Conservation (phyloP, 2,329 filamentous ascomycete genomes). For the Colletotrichum lentis region DNA sequence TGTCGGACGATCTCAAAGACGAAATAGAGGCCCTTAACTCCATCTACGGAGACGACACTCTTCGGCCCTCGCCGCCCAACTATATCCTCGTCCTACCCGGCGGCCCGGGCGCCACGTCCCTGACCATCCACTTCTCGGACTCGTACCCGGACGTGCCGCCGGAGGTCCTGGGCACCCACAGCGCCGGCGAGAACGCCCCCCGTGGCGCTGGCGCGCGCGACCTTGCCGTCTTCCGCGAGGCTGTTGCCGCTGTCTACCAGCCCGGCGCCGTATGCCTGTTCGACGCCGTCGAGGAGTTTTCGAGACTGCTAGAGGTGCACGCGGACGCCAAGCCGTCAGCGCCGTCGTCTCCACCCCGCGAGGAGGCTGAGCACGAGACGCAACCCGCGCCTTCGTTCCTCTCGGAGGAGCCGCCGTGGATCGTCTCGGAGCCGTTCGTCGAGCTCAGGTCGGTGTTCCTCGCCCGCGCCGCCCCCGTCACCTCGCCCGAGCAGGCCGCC, state of each 20-base stretch:
- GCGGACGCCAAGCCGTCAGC: slow-evolving; percentile 28
- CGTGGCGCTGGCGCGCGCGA: slow-evolving; percentile 77
- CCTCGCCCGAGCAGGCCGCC: slow-evolving; percentile 74
- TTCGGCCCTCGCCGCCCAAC: slow-evolving; percentile 55
- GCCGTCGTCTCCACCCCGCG: not conserved
- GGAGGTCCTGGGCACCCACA: slow-evolving; percentile 78
- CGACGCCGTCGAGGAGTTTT: slow-evolving; percentile 82
- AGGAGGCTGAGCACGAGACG: slow-evolving; percentile 40
- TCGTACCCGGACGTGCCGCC: slow-evolving; percentile 81
- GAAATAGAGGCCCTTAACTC: slow-evolving; percentile 85
- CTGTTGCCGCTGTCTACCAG: slow-evolving; percentile 72
- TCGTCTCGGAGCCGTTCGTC: slow-evolving; percentile 73
- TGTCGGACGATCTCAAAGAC: slow-evolving; percentile 55
- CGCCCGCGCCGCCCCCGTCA: slow-evolving; percentile 76
- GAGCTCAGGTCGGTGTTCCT: slow-evolving; percentile 92
- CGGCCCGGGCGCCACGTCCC: slow-evolving; percentile 59
- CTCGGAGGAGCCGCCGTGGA: slow-evolving; percentile 65
- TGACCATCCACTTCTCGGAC: slow-evolving; percentile 73
- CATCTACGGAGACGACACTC: slow-evolving; percentile 77
- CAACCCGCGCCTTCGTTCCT: not conserved
- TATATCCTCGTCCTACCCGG: slow-evolving; percentile 75
- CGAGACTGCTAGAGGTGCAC: slow-evolving; percentile 37
- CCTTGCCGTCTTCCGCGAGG: slow-evolving; percentile 72
- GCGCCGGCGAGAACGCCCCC: slow-evolving; percentile 71
- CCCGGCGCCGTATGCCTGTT: slow-evolving; percentile 86